Conservation (phyloP, 2,329 filamentous ascomycete genomes). For the Epichloe typhina region DNA sequence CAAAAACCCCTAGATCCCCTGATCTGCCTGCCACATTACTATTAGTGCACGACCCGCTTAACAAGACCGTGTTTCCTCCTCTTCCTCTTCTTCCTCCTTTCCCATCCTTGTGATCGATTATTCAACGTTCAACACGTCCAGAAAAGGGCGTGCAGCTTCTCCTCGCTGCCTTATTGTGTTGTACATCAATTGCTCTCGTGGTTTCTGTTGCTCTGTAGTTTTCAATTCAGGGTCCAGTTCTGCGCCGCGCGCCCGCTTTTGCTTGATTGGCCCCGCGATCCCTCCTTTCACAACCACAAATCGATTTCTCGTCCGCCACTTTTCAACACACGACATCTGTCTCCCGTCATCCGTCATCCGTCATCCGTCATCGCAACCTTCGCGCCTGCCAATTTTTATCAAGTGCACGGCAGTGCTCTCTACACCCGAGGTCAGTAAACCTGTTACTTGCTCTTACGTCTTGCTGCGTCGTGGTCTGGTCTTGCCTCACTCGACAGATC, state of each 20-base stretch:
- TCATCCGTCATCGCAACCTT: neutral
- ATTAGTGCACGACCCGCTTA: neutral
- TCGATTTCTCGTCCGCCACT: conserved; percentile 5
- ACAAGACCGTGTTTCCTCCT: neutral
- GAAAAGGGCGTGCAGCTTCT: neutral
- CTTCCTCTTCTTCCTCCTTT: neutral
- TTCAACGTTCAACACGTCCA: neutral
- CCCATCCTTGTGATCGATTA: neutral
- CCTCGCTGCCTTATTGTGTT: neutral
- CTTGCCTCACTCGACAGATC: neutral
- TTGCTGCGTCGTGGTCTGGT: neutral
- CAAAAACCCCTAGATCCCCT: neutral
- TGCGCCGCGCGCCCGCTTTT: neutral
- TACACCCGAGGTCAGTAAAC: conserved; percentile 1
- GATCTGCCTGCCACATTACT: neutral
- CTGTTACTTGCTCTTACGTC: neutral
- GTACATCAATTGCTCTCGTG: neutral
- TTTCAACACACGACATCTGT: neutral
- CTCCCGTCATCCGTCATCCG: neutral
- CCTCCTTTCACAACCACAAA: conserved; percentile 5
- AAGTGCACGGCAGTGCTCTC: neutral
- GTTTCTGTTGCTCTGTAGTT: conserved; percentile 3
- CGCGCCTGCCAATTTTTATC: neutral
- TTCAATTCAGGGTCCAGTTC: neutral
- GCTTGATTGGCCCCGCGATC: conserved; percentile 5